Conservation (phyloP, 2,329 filamentous ascomycete species). For the Cytospora paraplurivora region DNA sequence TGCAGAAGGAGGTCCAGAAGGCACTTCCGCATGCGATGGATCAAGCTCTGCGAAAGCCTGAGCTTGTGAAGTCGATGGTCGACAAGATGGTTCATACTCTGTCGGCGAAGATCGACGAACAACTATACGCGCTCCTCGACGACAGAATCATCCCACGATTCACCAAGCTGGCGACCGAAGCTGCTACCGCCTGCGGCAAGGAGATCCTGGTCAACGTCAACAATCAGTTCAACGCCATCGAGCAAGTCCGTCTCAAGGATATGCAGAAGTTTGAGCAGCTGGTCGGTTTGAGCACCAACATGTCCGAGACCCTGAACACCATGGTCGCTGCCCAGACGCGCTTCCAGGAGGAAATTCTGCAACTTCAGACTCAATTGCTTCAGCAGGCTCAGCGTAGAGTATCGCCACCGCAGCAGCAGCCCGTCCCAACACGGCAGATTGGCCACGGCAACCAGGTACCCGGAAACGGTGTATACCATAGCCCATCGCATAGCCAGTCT, state of each 20-base stretch:
- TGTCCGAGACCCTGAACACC: slow-evolving; percentile 68
- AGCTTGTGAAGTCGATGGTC: slow-evolving; percentile 71
- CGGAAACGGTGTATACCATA: slow-evolving; percentile 24
- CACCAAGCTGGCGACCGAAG: slow-evolving; percentile 63
- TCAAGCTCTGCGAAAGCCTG: slow-evolving; percentile 71
- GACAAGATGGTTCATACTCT: slow-evolving; percentile 72
- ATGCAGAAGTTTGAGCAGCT: slow-evolving; percentile 72
- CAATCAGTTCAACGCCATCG: slow-evolving; percentile 52
- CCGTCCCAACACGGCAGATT: slow-evolving; percentile 30
- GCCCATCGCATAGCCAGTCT: slow-evolving; percentile 26
- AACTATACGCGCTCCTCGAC: slow-evolving; percentile 63
- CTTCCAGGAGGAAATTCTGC: slow-evolving; percentile 66
- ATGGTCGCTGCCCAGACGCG: slow-evolving; percentile 70
- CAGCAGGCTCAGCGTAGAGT: slow-evolving; percentile 33
- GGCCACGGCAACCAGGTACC: slow-evolving; percentile 32
- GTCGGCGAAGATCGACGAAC: slow-evolving; percentile 67
- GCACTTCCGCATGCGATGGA: slow-evolving; percentile 67
- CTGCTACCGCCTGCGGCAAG: slow-evolving; percentile 66
- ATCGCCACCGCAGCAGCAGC: slow-evolving; percentile 20
- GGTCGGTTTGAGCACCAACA: slow-evolving; percentile 64
- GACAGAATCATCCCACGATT: slow-evolving; percentile 68
- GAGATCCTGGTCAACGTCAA: slow-evolving; percentile 67
- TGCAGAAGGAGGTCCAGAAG: slow-evolving; percentile 74
- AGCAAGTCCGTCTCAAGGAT: slow-evolving; percentile 55
- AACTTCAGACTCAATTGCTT: slow-evolving; percentile 44